Evolutionary conservation across 805 yeast genomes (phyloP).

Genomic region (Yamadazyma scolyti): DNA sequence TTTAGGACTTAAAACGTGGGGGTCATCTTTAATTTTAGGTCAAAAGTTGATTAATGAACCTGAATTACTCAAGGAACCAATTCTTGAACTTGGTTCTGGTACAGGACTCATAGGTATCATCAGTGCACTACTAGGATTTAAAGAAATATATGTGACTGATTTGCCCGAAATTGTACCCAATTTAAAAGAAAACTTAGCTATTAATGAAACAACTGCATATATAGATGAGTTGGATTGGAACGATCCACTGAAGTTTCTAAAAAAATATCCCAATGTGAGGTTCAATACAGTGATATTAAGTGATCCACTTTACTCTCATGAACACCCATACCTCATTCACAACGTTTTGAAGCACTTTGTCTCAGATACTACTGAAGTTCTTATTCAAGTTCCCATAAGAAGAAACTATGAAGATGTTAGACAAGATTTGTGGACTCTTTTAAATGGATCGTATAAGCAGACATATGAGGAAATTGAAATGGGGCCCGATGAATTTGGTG

Average conservation of each 20-base stretch:
- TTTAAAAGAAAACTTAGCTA: constrained; percentile 50
- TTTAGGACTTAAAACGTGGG: constrained; percentile 95
- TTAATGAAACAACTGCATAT: constrained; percentile 39
- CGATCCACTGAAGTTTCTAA: constrained; percentile 42
- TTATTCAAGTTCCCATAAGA: constrained; percentile 77
- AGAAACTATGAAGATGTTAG: constrained; percentile 64
- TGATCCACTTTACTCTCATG: constrained; percentile 84
- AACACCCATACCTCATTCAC: constrained; percentile 74
- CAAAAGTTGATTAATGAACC: constrained; percentile 40
- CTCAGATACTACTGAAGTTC: constrained; percentile 38
- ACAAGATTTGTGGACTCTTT: constrained; percentile 51
- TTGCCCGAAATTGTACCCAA: constrained; percentile 74
- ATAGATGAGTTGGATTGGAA: constrained; percentile 77
- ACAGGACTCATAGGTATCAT: constrained; percentile 88
- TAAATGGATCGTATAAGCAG: constrained; percentile 38
- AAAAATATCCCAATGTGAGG: constrained; percentile 20
- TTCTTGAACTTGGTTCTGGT: constrained; percentile 89
- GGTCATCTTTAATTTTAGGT: constrained; percentile 74
- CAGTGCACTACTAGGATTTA: constrained; percentile 49
- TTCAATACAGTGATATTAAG: constrained; percentile 69
- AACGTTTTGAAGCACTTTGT: constrained; percentile 54
- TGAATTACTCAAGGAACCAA: constrained; percentile 18
- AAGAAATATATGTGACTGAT: constrained; percentile 60
- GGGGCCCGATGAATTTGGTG: constrained; percentile 88
- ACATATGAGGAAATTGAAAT: constrained; percentile 42